Evolutionary conservation across 306 rosid species (phyloP).

Genomic region (Quercus dentata): DNA sequence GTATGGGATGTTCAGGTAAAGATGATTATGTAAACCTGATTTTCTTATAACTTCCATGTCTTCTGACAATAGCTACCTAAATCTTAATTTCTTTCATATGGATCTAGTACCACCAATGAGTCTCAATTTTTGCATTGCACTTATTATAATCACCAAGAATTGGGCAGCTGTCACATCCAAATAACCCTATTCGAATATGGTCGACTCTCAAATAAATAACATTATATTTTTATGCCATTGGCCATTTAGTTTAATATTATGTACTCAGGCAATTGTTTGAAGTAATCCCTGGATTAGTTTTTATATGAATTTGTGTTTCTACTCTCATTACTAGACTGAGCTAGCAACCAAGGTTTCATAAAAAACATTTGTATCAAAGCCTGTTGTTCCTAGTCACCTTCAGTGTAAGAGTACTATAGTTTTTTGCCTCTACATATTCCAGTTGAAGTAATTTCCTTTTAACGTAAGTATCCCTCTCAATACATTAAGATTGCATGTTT

Average conservation of each 20-base stretch:
- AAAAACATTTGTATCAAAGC: background rate
- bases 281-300: no score
- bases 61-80: constrained; percentile 1
- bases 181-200: background rate
- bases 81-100: background rate
- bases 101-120: background rate
- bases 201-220: background rate
- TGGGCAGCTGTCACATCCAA: background rate
- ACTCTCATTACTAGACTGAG: no score
- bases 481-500: constrained; percentile 1
- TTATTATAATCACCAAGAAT: background rate
- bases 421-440: background rate
- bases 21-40: constrained; percentile 13
- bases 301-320: no score
- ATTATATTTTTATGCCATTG: no score
- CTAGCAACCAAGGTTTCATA: background rate
- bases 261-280: no score
- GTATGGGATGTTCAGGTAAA: constrained; percentile 99
- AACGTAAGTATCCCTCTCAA: background rate
- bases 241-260: no score
- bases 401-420: background rate
- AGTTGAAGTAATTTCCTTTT: background rate
- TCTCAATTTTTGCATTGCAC: background rate
- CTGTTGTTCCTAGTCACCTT: background rate
- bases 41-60: background rate